Conservation (phyloP, 2,329 filamentous ascomycete species). For the Fusarium sp. region DNA sequence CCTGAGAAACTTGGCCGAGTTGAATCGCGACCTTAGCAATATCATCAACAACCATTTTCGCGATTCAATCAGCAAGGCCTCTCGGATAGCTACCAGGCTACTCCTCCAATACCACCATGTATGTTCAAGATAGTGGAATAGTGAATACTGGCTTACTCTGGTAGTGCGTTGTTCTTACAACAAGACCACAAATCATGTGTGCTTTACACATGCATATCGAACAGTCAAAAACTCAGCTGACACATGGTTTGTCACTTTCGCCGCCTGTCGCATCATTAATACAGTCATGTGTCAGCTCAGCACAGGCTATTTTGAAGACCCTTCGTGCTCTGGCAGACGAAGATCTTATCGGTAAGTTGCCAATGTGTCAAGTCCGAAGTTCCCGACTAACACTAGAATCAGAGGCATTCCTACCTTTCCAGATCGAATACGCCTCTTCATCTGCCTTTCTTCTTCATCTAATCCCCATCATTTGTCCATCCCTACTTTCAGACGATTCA, state of each 20-base stretch:
- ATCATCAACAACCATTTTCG: conserved; percentile 48
- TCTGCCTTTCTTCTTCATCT: conserved; percentile 57
- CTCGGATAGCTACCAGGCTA: conserved; percentile 44
- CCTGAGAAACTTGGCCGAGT: conserved; percentile 43
- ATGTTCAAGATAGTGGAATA: rapidly evolving
- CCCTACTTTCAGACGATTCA: conserved; percentile 50
- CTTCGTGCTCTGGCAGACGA: conserved; percentile 47
- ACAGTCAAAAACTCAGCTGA: conserved; percentile 39
- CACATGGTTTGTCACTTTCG: conserved; percentile 37
- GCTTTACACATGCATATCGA: conserved; percentile 51
- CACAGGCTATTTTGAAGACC: conserved; percentile 46
- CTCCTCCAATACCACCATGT: conserved; percentile 48
- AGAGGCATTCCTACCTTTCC: conserved; percentile 56
- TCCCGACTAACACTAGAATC: background rate
- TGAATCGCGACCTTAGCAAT: conserved; percentile 45
- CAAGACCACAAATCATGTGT: conserved; percentile 51
- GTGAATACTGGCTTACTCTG: background rate
- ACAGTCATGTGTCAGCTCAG: conserved; percentile 49
- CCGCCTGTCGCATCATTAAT: conserved; percentile 47
- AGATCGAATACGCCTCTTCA: conserved; percentile 58
- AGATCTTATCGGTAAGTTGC: conserved; percentile 46
- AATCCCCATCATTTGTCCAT: conserved; percentile 51
- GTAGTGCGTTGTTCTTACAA: conserved; percentile 49
- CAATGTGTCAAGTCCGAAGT: rapidly evolving
- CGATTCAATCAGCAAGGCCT: conserved; percentile 49